Evolutionary conservation across 2,329 filamentous ascomycete genomes (phyloP), one percentile per base, ranked within the genome.

Genomic region (Furcasterigmium furcatum): DNA sequence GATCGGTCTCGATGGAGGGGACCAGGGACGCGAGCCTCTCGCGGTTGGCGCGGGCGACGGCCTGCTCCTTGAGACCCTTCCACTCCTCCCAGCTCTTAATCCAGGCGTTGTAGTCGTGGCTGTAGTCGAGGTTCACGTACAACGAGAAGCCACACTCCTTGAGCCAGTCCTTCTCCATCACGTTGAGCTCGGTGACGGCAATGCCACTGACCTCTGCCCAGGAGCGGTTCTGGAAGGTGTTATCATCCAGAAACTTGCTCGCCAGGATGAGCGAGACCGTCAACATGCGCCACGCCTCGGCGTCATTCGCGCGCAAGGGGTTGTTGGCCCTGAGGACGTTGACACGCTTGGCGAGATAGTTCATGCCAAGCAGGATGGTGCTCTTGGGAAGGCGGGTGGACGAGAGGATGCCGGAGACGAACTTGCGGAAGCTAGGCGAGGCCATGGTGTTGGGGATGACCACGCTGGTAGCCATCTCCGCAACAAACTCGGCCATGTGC

Each of bases 201-300:
- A 96, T 95, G 50, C 88, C 89, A 67, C 90, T 96, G 43, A 96
- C 91, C 62, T 96, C 91, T 5, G 91, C 89, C 91, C 91, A 96
- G 2, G 91, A 96, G 45, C 89, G 87, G 71, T 96, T 96, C 76
- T 96, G 91, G 69, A 96, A 96, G 6, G 91, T 96, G 70, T 96
- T 96, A 74, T 96, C 91, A 60, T 96, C 91, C 54, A 96, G 74
- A 60, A 96, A 96, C 72, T 96, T 96, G 81, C 90, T 95, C 49
- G 90, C 91, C 44, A 96, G 76, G 43, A 96, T 79, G 46, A 96
- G 73, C 8, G 87, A 83, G 30, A 92, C 87, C 7, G 91, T 95
- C 52, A 96, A 77, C 72, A 95, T 85, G 49, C 90, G 87, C 77
- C 92, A 95, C 45, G 95, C 79, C 61, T 94, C 85, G 36, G 85